Conservation (phyloP, 2,329 filamentous ascomycete species). For the Fusarium acutatum region DNA sequence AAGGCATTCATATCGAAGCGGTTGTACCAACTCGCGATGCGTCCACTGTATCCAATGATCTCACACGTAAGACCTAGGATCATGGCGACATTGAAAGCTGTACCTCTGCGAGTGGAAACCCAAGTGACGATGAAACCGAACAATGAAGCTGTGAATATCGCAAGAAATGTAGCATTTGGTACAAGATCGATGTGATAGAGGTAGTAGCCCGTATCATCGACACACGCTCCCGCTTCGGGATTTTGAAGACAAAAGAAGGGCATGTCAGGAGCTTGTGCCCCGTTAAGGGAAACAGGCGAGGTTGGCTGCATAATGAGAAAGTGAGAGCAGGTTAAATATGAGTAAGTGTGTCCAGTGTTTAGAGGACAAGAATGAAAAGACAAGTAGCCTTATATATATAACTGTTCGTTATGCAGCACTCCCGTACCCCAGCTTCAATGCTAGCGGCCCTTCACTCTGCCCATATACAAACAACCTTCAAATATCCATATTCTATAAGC, state of each 20-base stretch:
- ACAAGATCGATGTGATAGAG: slow-evolving; percentile 59
- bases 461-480: background rate
- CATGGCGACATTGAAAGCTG: slow-evolving; percentile 63
- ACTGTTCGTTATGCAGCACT: background rate
- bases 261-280: slow-evolving; percentile 31
- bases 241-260: slow-evolving; percentile 42
- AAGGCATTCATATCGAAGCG: slow-evolving; percentile 59
- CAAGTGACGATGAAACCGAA: slow-evolving; percentile 53
- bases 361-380: background rate
- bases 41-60: slow-evolving; percentile 66
- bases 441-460: background rate
- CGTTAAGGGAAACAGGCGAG: slow-evolving; percentile 29
- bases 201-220: slow-evolving; percentile 53
- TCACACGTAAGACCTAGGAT: slow-evolving; percentile 62
- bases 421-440: background rate
- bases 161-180: slow-evolving; percentile 61
- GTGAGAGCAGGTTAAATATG: background rate
- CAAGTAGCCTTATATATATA: background rate
- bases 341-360: background rate
- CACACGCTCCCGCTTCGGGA: slow-evolving; percentile 42
- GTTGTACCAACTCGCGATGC: slow-evolving; percentile 64
- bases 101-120: slow-evolving; percentile 55
- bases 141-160: slow-evolving; percentile 57
- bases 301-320: slow-evolving; percentile 5
- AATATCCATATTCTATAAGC: background rate